Base-by-base conservation (phyloP, 495 filamentous ascomycete species). In the Aspergillus mulundensis region DNA sequence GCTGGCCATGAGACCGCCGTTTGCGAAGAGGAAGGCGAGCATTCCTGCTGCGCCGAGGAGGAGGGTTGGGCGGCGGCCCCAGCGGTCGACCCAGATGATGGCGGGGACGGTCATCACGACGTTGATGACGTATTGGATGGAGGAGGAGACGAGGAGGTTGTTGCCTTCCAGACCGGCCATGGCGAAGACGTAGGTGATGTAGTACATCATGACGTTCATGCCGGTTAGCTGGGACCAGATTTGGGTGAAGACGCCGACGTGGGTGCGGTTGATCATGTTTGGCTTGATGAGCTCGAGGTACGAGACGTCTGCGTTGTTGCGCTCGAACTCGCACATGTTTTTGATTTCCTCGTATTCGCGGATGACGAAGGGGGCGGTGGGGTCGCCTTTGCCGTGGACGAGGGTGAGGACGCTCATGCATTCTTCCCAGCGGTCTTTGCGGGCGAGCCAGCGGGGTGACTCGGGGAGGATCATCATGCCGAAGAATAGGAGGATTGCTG, bases 161-260 rank as follows among this genome's bases (percentile, higher is more conserved):
- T 84, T 75, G 28, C 76, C 76, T 1, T 74, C 76, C 0, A 86
- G 70, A 15, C 86, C 86, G 14, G 86, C 85, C 86, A 88, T 89
- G 20, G 82, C 81, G 59, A 88, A 89, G 58, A 89, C 77, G 46
- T 90, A 89, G 19, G 71, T 77, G 42, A 81, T 78, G 55, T 83
- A 72, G 61, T 83, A 81, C 82, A 90, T 90, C 87, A 91, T 91
- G 1, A 59, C 87, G 64, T 91, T 92, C 85, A 90, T 90, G 14
- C 89, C 89, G 0, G 87, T 89, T 18, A 93, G 74, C 63, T 94
- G 89, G 24, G 84, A 85, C 89, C 89, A 93, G 65, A 94, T 87
- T 66, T 92, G 89, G 0, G 84, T 88, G 61, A 90, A 90, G 42
- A 92, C 61, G 48, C 89, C 88, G 60, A 90, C 83, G 50, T 82